phyloP scores from a whole-genome alignment of 192 early-diverging fungal species.

The Coemansia sp. region DNA sequence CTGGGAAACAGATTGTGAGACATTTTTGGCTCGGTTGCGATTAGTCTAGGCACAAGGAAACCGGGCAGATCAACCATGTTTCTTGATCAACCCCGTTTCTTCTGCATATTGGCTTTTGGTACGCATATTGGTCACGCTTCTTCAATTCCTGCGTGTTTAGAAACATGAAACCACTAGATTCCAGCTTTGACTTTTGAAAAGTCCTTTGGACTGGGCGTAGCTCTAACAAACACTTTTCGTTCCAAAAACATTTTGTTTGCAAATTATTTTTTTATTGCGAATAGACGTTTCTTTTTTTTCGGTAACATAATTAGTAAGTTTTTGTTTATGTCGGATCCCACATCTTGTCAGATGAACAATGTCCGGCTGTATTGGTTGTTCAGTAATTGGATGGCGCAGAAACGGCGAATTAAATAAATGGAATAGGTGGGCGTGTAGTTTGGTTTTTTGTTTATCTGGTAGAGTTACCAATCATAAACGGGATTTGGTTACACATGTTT shows the following conservation, averaged over 20 bases:
- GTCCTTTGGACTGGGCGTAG: too few relatives aligned
- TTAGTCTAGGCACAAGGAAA: too few relatives aligned
- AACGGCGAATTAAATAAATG: neutral
- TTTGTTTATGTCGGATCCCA: neutral
- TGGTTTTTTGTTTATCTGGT: neutral
- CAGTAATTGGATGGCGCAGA: neutral
- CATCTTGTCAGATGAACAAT: neutral
- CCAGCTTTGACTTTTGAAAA: neutral
- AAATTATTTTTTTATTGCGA: neutral
- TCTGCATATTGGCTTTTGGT: neutral
- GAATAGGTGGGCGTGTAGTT: neutral
- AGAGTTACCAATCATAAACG: neutral
- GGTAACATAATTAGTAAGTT: constrained; percentile 6
- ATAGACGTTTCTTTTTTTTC: neutral
- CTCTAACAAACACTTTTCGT: too few relatives aligned
- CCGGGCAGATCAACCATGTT: too few relatives aligned
- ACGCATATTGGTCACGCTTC: neutral
- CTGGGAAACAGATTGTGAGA: neutral
- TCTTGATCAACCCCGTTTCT: too few relatives aligned
- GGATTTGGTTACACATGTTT: constrained; percentile 1
- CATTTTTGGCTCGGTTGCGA: too few relatives aligned
- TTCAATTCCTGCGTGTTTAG: neutral
- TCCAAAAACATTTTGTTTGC: neutral
- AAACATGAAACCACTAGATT: neutral
- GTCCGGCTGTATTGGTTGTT: too few relatives aligned